Base-by-base conservation (phyloP, 2,329 filamentous ascomycete species). In the Chaetomium sp. region DNA sequence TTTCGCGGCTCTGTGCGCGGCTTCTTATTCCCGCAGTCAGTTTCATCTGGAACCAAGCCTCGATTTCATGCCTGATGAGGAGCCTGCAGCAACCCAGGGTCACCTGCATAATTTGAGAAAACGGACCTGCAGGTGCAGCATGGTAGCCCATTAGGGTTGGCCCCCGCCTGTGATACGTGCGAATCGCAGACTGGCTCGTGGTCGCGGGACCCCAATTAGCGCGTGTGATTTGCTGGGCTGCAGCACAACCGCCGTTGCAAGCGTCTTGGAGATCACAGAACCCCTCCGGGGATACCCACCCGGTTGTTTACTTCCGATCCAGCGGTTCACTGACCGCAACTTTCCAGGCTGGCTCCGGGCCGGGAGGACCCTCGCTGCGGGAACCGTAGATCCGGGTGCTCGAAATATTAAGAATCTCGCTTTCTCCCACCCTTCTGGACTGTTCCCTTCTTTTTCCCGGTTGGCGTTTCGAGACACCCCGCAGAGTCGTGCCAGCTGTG, bases 291-390 rank as follows among this genome's bases (percentile, higher is more conserved):
- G 47, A 60, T 57, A 62, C 60, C 61, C 62, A 69, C 68, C 57
- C 54, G 63, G 65, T 69, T 70, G 67, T 70, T 68, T 67, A 67
- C 68, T 63, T 54, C 65, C 66, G 67, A 61, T 63, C 57, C 27
- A 45, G 45, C 58, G 23, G 47, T 57, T 57, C 35, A 60, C 59
- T 71, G 70, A 71, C 70, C 70, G 70, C 70, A 71, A 71, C 66
- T 71, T 70, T 47, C 6, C 3, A 29, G 27, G 27, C 6, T 6
- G 58, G 29, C 57, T 47, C 25, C 33, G 61, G 47, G 12, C 45
- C 49, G 54, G 54, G 65, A 49, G 45, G 55, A 54, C 27, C 57
- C 57, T 64, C 65, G 47, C 61, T 68, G 61, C 55, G 60, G 62
- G 56, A 66, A 63, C 62, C 54, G 63, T 33, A 45, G 61, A 65